Base-by-base conservation (phyloP, 345 rosid genomes). In the Ricinus communis region DNA sequence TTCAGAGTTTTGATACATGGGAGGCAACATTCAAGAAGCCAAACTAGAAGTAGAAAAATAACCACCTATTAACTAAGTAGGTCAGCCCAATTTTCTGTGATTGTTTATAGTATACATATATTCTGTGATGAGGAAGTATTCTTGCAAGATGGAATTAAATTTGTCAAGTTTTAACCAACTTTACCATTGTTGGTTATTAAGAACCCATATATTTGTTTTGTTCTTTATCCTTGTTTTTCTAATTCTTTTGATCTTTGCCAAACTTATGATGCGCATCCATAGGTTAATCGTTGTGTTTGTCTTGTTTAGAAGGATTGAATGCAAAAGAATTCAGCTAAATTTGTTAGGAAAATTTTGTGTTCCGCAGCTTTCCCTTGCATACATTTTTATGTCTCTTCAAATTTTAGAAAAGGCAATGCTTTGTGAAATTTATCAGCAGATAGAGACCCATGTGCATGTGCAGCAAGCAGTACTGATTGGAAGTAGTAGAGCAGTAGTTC, bases 31-130 rank as follows among this genome's bases (percentile, higher is more conserved):
- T n/a, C 53, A 62, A 71, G 71, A 64, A 77, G 68, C 75, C 79
- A 79, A 38, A 70, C 70, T 78, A 81, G 82, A 67, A 86, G 82
- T 79, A 84, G 83, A 71, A 75, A 60, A 76, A 81, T 77, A 75
- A 79, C 82, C 71, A 75, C 77, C 58, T 78, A 72, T 81, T 83
- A 75, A 85, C 87, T 77, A 59, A 75, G 73, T 82, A 85, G 86
- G 83, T 78, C 74, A 75, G 83, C 73, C 60, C 61, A 33, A 74
- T 80, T 82, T 87, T 77, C 71, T 73, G 51, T 72, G 75, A 79
- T 79, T 82, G 86, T 85, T 85, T 76, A 76, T 87, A 83, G 78
- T 81, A 84, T 76, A 83, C 83, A 83, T 83, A 83, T 83, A 72
- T 77, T 69, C 70, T 77, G 65, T 74, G 60, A 71, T 72, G 70